phyloP scores from a whole-genome alignment of 164 flowering plant genomes.

The Cinnamomum micranthum region DNA sequence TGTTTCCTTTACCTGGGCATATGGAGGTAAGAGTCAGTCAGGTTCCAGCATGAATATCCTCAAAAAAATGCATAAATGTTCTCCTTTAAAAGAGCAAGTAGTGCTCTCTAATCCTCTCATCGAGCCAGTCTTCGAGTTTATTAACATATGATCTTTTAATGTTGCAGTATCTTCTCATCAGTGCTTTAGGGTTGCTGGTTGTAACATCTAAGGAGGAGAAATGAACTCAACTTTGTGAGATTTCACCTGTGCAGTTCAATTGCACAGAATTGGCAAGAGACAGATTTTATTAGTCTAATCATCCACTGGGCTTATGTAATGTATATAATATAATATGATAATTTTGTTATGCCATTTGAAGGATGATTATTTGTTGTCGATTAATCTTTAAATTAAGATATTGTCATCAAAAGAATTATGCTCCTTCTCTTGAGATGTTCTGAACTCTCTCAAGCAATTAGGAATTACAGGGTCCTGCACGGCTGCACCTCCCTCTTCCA shows the following conservation, averaged over 20 bases:
- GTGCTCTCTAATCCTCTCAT: background rate
- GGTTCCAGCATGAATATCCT: background rate
- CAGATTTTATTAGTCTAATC: background rate
- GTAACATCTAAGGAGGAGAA: constrained; percentile 11
- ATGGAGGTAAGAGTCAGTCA: too few relatives aligned
- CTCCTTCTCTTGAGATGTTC: too few relatives aligned
- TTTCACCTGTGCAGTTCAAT: too few relatives aligned
- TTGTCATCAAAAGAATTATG: too few relatives aligned
- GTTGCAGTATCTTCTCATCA: constrained; percentile 26
- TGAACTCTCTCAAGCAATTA: too few relatives aligned
- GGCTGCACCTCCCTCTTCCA: too few relatives aligned
- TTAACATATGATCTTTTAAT: background rate
- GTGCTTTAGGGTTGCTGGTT: constrained; percentile 19
- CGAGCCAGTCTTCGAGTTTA: background rate
- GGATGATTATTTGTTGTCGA: background rate
- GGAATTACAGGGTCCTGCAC: too few relatives aligned
- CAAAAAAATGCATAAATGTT: background rate
- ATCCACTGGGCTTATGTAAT: background rate
- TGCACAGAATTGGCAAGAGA: background rate
- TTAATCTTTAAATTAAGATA: background rate
- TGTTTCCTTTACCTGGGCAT: too few relatives aligned
- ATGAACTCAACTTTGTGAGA: background rate
- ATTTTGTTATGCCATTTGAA: background rate
- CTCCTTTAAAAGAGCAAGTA: background rate
- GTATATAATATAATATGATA: too few relatives aligned